phyloP scores from a whole-genome alignment of 2,329 filamentous ascomycete species.

The Metarhizium sp. region DNA sequence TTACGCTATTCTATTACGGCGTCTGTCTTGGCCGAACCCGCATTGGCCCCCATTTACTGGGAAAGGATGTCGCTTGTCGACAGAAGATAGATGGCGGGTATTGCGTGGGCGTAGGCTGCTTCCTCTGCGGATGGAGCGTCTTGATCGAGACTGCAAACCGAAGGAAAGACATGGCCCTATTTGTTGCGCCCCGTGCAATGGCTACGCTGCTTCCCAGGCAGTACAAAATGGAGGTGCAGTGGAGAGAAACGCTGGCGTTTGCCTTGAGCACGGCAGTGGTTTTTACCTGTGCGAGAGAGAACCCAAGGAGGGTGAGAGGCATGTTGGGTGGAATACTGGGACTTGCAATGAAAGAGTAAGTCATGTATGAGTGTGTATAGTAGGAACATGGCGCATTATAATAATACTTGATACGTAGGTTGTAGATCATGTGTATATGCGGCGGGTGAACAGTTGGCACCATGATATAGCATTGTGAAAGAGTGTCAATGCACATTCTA shows the following conservation, averaged over 20 bases:
- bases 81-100: conserved; percentile 52
- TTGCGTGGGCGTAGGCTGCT: conserved; percentile 63
- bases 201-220: conserved; percentile 64
- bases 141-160: conserved; percentile 58
- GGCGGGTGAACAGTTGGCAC: too few relatives aligned
- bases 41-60: conserved; percentile 59
- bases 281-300: conserved; percentile 57
- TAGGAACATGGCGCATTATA: too few relatives aligned
- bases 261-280: conserved; percentile 59
- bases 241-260: conserved; percentile 58
- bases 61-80: conserved; percentile 34
- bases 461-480: too few relatives aligned
- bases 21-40: conserved; percentile 70
- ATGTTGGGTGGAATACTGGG: conserved; percentile 54
- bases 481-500: too few relatives aligned
- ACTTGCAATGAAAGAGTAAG: conserved; percentile 33
- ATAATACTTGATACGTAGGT: too few relatives aligned
- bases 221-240: conserved; percentile 54
- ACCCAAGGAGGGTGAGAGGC: conserved; percentile 53
- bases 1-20: conserved; percentile 74
- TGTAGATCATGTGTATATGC: too few relatives aligned
- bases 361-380: not conserved
- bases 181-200: conserved; percentile 70
- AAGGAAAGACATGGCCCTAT: conserved; percentile 67
- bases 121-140: conserved; percentile 74